phyloP scores from a whole-genome alignment of 345 rosid species.

The Hevea brasiliensis region DNA sequence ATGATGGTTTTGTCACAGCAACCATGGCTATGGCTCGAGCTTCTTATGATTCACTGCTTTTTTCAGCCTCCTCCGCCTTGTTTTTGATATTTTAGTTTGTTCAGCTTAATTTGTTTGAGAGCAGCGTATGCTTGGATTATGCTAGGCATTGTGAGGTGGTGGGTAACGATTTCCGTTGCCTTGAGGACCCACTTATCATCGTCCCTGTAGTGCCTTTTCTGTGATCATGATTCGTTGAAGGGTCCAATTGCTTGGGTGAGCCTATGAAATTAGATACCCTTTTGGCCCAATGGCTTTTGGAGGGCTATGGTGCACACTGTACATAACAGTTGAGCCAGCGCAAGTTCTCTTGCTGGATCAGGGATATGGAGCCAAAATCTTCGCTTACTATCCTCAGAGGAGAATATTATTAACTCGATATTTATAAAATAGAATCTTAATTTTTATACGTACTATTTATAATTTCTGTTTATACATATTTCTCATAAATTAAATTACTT shows the following conservation, averaged over 20 bases:
- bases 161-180: constrained; percentile 40
- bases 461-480: too few species aligned
- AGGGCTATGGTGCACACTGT: too few species aligned
- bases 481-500: too few species aligned
- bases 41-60: neutral
- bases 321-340: too few species aligned
- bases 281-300: neutral
- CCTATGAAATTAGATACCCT: too few species aligned
- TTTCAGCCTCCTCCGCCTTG: neutral
- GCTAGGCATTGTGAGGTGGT: constrained; percentile 42
- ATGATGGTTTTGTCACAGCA: constrained; percentile 39
- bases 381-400: too few species aligned
- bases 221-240: constrained; percentile 34
- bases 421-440: too few species aligned
- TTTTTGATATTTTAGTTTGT: neutral
- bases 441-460: too few species aligned
- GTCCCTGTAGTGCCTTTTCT: constrained; percentile 19
- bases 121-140: constrained; percentile 16
- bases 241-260: neutral
- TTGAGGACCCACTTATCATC: constrained; percentile 74
- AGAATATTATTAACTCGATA: too few species aligned
- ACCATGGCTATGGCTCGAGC: constrained; percentile 41
- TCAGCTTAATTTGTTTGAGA: too few species aligned
- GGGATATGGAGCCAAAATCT: too few species aligned
- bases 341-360: too few species aligned